Base-by-base conservation (phyloP, 352 stramenopile species). In the Chrysophaeum taylorii region DNA sequence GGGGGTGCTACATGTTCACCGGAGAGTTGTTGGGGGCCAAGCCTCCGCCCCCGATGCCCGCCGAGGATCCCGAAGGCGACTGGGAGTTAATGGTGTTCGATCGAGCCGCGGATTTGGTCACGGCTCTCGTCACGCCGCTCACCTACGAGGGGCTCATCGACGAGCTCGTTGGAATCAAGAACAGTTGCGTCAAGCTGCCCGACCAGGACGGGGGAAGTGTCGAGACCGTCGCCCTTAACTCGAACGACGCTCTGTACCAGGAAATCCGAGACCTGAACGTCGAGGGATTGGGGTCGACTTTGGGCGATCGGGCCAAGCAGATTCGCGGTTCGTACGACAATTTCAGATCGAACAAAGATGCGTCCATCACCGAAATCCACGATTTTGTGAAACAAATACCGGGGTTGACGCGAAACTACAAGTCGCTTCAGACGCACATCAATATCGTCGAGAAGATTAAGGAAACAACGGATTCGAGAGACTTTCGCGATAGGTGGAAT, bases 371-470 rank as follows among this genome's bases (percentile, higher is more conserved):
- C 16, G 92, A 98, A 81, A 97, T 98, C 67, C 92, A 96, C 73
- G 92, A 97, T 75, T 97, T 98, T 72, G 93, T 98, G 57, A 98
- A 98, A 82, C 89, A 94, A 73, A 97, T 97, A 72, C 92, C 92
- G 0, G 88, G 88, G 29, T 78, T 86, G 36, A 94, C 92, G 57
- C 85, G 94, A 61, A 94, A 93, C 73, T 93, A 95, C 75, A 88
- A 93, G 78, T 94, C 84, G n/a, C 78, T 98, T 18, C 92, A 95
- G 71, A 92, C 97, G 79, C 94, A 98, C 78, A 98, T 98, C 73
- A 92, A 97, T 73, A 78, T 98, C 64, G 92, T 93, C 2, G 92
- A 98, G 79, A 53, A 96, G 0, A 86, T 98, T 61, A 97, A 97
- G 74, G 89, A 90, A 64, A 92, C 85, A 1, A 96, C 92, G 0